Evolutionary conservation across 2,329 filamentous ascomycete genomes (phyloP).

Genomic region (Aspergillus bombycis): DNA sequence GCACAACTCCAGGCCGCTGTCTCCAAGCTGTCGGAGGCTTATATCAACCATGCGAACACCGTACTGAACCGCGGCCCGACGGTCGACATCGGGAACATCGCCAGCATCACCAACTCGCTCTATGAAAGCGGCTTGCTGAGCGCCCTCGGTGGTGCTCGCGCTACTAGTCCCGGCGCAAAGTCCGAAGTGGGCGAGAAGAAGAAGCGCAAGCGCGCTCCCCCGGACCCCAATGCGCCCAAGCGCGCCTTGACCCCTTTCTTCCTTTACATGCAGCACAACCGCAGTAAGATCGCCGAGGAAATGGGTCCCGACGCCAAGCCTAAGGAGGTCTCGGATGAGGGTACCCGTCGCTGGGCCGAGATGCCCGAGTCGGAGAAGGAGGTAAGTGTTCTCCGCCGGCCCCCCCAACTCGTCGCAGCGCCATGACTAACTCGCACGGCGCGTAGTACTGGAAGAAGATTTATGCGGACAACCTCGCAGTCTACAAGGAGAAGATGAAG

Average conservation of each 20-base stretch:
- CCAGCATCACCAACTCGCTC: constrained; percentile 46
- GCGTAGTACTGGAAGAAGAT: constrained; percentile 55
- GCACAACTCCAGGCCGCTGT: constrained; percentile 78
- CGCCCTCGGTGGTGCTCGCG: constrained; percentile 27
- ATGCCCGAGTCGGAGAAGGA: constrained; percentile 75
- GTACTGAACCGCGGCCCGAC: constrained; percentile 68
- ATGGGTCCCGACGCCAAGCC: constrained; percentile 76
- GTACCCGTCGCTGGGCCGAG: constrained; percentile 80
- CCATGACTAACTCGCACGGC: constrained; percentile 4
- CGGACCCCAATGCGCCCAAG: constrained; percentile 94
- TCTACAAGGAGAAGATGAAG: constrained; percentile 59
- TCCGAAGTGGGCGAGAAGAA: constrained; percentile 69
- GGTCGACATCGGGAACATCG: constrained; percentile 54
- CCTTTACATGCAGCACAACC: constrained; percentile 87
- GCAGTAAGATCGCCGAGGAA: constrained; percentile 78
- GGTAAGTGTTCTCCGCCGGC: constrained; percentile 45
- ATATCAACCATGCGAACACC: constrained; percentile 85
- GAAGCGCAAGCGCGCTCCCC: constrained; percentile 84
- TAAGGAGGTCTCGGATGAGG: constrained; percentile 85
- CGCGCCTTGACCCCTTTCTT: constrained; percentile 93
- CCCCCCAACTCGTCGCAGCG: background rate
- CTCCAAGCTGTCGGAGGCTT: constrained; percentile 77
- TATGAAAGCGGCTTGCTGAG: constrained; percentile 48
- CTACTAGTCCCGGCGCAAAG: constrained; percentile 40
- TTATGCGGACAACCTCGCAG: constrained; percentile 60